Percentiles rank a stretch among this genome's conserved stretches.
Evolutionary conservation across 2,329 filamentous ascomycete species (phyloP).

Genomic region (Fusarium incarnatum): DNA sequence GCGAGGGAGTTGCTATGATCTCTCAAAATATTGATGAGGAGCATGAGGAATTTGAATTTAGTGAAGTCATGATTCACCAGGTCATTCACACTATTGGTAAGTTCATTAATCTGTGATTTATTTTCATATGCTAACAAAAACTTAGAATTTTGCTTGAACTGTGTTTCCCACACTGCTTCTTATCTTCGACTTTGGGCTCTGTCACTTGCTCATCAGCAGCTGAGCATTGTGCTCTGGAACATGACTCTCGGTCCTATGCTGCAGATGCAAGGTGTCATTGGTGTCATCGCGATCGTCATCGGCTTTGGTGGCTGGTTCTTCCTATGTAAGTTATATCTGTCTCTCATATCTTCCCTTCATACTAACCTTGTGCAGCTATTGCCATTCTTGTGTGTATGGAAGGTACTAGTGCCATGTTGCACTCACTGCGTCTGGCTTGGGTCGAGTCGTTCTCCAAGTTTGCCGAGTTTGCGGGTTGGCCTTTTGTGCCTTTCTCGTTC

Average conservation of each 20-base stretch:
- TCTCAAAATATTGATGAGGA: conserved; percentile 86
- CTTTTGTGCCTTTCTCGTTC: conserved; percentile 92
- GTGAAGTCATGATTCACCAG: conserved; percentile 98
- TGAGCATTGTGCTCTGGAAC: conserved; percentile 93
- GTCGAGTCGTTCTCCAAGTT: conserved; percentile 98
- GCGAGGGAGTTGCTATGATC: conserved; percentile 88
- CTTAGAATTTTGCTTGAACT: conserved; percentile 97
- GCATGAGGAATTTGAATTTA: conserved; percentile 97
- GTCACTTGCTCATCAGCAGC: conserved; percentile 96
- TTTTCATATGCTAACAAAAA: conserved; percentile 46
- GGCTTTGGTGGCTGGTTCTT: conserved; percentile 92
- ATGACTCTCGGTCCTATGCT: conserved; percentile 93
- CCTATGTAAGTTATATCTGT: conserved; percentile 64
- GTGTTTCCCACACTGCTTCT: conserved; percentile 97
- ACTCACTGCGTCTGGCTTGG: conserved; percentile 92
- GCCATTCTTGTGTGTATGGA: conserved; percentile 91
- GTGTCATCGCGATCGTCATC: conserved; percentile 83
- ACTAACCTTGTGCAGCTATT: conserved; percentile 54
- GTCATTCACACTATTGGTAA: conserved; percentile 97
- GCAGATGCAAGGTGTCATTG: conserved; percentile 70
- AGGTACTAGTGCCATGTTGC: conserved; percentile 94
- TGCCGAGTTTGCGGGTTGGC: conserved; percentile 88
- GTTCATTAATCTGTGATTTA: conserved; percentile 47
- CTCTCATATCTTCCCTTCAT: neutral
- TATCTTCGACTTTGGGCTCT: conserved; percentile 98